phyloP scores from a whole-genome alignment of 2,329 filamentous ascomycete genomes.

The Ilyonectria robusta region DNA sequence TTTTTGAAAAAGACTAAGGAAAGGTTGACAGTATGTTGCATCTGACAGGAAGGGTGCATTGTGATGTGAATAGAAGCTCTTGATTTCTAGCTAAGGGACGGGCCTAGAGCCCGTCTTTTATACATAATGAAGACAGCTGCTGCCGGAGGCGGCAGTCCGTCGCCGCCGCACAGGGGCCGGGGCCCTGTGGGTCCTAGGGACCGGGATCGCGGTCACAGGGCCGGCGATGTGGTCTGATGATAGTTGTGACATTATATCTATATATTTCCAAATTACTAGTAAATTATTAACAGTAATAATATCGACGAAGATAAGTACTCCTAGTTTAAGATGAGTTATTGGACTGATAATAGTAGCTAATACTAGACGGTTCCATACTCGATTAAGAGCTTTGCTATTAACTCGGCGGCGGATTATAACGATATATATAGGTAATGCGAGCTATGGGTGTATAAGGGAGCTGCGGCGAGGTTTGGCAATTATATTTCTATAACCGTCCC shows the following conservation, averaged over 20 bases:
- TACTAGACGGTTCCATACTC: constrained; percentile 34
- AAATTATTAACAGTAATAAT: constrained; percentile 24
- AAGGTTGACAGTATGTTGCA: constrained; percentile 34
- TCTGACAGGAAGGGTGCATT: no score
- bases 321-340: constrained; percentile 32
- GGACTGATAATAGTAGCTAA: constrained; percentile 22
- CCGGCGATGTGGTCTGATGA: no score
- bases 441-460: constrained; percentile 15
- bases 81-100: no score
- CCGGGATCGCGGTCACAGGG: no score
- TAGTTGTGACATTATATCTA: constrained; percentile 32
- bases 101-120: no score
- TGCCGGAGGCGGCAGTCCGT: no score
- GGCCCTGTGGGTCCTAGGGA: constrained; percentile 34
- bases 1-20: no score
- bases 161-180: no score
- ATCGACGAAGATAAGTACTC: constrained; percentile 12
- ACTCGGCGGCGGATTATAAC: no score
- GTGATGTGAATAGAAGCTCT: no score
- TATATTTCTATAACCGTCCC: not conserved
- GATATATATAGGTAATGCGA: constrained; percentile 3
- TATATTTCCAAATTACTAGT: constrained; percentile 27
- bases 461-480: not conserved
- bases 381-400: constrained; percentile 31
- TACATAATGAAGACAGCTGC: no score